Evolutionary conservation across 2,329 filamentous ascomycete genomes (phyloP).

Genomic region (Harringtonia aguacate): DNA sequence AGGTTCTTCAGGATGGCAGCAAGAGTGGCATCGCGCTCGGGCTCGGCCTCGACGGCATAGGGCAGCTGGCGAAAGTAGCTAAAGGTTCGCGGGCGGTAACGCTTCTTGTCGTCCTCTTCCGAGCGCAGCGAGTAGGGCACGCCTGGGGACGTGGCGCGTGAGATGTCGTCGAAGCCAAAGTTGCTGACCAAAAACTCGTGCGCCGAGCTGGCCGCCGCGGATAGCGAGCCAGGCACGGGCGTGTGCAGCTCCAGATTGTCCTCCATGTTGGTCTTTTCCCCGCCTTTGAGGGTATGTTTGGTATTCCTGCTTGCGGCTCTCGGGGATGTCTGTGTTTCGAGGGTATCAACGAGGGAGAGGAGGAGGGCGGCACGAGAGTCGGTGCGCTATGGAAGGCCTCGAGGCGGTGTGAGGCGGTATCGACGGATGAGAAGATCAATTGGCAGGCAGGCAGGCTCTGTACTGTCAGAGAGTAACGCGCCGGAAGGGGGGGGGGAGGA

Average conservation of each 20-base stretch:
- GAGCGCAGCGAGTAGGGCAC: slow-evolving; percentile 38
- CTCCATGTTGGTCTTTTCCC: slow-evolving; percentile 24
- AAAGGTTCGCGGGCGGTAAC: slow-evolving; percentile 81
- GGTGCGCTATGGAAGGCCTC: too few species aligned
- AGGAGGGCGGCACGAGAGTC: too few species aligned
- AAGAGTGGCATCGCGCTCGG: slow-evolving; percentile 66
- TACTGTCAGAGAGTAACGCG: neutral
- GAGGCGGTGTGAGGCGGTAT: too few species aligned
- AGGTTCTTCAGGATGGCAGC: slow-evolving; percentile 86
- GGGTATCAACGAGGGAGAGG: too few species aligned
- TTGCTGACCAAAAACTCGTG: slow-evolving; percentile 26
- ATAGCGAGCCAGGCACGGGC: slow-evolving; percentile 21
- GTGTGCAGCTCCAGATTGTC: slow-evolving; percentile 17
- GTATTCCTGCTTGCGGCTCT: too few species aligned
- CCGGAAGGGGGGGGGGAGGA: neutral
- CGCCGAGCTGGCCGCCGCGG: slow-evolving; percentile 23
- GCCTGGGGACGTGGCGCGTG: slow-evolving; percentile 78
- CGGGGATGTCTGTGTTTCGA: too few species aligned
- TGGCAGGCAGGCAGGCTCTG: too few species aligned
- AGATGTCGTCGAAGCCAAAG: slow-evolving; percentile 56
- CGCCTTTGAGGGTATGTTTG: too few species aligned
- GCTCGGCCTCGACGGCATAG: slow-evolving; percentile 74
- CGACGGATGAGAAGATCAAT: too few species aligned
- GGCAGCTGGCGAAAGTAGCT: slow-evolving; percentile 87
- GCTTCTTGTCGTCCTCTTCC: slow-evolving; percentile 44